Evolutionary conservation across 2,329 filamentous ascomycete genomes (phyloP).

Genomic region (Apiospora rasikravindrae): DNA sequence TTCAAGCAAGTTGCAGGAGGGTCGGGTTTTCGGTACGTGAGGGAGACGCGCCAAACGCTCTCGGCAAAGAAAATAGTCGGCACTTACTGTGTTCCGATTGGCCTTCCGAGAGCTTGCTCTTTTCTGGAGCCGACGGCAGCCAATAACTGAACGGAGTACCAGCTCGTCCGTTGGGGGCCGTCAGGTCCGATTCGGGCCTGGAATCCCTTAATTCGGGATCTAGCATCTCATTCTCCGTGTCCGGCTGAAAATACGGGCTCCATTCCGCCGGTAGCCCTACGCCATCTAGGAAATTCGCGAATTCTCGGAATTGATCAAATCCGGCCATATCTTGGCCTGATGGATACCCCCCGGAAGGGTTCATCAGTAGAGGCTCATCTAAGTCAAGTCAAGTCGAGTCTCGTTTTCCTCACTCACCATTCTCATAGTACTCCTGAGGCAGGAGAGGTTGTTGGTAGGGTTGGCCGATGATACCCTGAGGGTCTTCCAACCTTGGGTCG

Average conservation of each 20-base stretch:
- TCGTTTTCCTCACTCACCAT: constrained; percentile 23
- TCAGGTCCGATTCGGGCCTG: constrained; percentile 23
- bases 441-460: constrained; percentile 22
- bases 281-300: constrained; percentile 45
- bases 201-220: constrained; percentile 30
- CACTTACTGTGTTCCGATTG: constrained; percentile 30
- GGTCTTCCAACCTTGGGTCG: constrained; percentile 12
- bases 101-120: constrained; percentile 34
- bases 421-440: constrained; percentile 30
- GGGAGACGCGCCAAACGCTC: background rate
- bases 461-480: constrained; percentile 19
- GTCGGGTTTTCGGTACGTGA: constrained; percentile 8
- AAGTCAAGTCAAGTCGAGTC: background rate
- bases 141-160: constrained; percentile 45
- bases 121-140: constrained; percentile 43
- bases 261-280: constrained; percentile 45
- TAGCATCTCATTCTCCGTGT: constrained; percentile 29
- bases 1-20: constrained; percentile 16
- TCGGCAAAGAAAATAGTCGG: background rate
- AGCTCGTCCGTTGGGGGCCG: constrained; percentile 28
- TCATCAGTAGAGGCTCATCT: background rate
- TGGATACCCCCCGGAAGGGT: too few relatives aligned
- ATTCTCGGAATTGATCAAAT: constrained; percentile 43
- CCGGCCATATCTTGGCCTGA: constrained; percentile 28
- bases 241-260: constrained; percentile 43